Evolutionary conservation across 805 yeast species (phyloP).

Genomic region (Dipodascopsis uninucleata): DNA sequence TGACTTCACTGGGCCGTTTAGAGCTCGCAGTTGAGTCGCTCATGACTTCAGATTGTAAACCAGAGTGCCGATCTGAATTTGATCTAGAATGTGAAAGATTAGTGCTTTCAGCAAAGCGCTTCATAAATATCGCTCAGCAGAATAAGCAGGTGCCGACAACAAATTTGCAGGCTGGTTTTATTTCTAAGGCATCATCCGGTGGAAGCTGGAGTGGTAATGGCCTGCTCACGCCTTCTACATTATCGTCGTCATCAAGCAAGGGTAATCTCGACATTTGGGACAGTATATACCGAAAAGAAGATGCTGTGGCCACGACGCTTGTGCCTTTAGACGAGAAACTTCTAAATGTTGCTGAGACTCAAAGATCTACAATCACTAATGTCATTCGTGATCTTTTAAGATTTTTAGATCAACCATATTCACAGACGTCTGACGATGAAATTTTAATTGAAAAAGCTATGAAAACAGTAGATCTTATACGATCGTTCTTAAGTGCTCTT

Average conservation of each 20-base stretch:
- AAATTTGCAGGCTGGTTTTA: constrained; percentile 1
- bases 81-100: constrained; percentile 10
- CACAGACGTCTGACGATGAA: constrained; percentile 9
- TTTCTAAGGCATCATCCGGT: constrained; percentile 7
- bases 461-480: constrained; percentile 15
- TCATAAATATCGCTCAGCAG: constrained; percentile 7
- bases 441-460: constrained; percentile 11
- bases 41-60: neutral
- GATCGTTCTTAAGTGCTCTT: constrained; percentile 38
- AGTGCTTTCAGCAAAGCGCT: constrained; percentile 4
- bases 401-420: constrained; percentile 13
- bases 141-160: constrained; percentile 3
- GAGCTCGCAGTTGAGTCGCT: constrained; percentile 10
- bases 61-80: neutral
- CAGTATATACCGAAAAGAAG: constrained; percentile 3
- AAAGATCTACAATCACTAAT: constrained; percentile 5
- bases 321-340: constrained; percentile 12
- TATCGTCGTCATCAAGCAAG: neutral
- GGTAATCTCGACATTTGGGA: constrained; percentile 12
- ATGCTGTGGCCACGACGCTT: constrained; percentile 6
- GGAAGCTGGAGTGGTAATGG: constrained; percentile 14
- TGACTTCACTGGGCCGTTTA: constrained; percentile 13
- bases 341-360: constrained; percentile 8
- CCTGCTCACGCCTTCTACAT: neutral
- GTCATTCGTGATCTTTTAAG: constrained; percentile 14